These are phyloP conservation scores for Penicillium canariense DNA, from an alignment of 495 filamentous ascomycete species.

Conservation along the genomic window DNA sequence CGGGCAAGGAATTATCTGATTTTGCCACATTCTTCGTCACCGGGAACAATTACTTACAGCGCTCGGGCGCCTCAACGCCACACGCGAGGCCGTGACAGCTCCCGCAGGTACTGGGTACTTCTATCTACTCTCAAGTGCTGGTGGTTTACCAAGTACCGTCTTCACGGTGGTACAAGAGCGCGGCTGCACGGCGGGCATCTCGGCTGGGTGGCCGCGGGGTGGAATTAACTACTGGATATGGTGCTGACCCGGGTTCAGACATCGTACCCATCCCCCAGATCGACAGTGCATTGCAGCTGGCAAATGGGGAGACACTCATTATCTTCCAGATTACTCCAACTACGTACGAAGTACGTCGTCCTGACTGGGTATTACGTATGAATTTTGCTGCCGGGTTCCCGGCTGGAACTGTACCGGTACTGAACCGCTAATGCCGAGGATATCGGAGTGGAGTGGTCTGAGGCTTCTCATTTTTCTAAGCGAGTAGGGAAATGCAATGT, in stretches of 20 bases:
- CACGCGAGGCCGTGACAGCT: no score
- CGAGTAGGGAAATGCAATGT: no score
- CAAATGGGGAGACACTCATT: background rate
- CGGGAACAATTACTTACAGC: background rate
- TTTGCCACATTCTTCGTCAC: constrained; percentile 28
- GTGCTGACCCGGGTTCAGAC: constrained; percentile 9
- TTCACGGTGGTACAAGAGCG: background rate
- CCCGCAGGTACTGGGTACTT: background rate
- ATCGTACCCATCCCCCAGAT: constrained; percentile 26
- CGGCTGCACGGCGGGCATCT: background rate
- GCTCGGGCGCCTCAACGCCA: no score
- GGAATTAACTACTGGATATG: constrained; percentile 13
- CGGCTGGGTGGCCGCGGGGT: background rate
- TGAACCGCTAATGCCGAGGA: no score
- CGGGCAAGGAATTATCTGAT: constrained; percentile 27
- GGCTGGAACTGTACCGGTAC: no score
- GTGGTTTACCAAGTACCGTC: background rate
- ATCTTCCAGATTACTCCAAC: background rate
- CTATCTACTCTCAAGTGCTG: background rate
- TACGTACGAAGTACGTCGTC: background rate
- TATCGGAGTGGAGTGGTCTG: no score
- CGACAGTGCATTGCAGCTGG: constrained; percentile 22
- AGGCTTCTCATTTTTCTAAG: no score
- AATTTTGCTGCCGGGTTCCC: no score
- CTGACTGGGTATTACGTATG: background rate